Base-by-base conservation (phyloP, 768 basidiomycete species). In the Collybiopsis luxurians region DNA sequence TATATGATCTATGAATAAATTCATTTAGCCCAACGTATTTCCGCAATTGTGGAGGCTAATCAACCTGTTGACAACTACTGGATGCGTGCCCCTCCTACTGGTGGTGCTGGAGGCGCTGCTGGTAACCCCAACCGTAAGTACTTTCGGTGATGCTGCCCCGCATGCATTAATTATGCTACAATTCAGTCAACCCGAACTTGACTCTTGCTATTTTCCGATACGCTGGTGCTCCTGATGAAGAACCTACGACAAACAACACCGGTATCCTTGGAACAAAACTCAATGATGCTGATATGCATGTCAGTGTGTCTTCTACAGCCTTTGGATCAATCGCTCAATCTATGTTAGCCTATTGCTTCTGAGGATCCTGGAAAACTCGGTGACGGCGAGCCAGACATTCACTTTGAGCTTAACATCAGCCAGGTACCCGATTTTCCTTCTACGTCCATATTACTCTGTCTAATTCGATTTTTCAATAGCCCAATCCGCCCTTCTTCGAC, bases 171-270 rank as follows among this genome's bases (percentile, higher is more conserved):
- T 21, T 24, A 36, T 30, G 4, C 52, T 15, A 19, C 28, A 43
- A 23, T 57, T 13, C 38, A 62, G 62, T 63, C 59, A 52, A 68
- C 50, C 58, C 65, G n/a, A 57, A 58, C 48, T 60, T 63, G 19
- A 71, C 69, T 46, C 63, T 63, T 40, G 77, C 76, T 11, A 76
- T 79, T 55, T 52, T 79, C 36, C 70, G 75, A 31, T 79, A 79
- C 53, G 58, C 23, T 4, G 60, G 53, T n/a, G 69, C 64, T 1
- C 60, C 55, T 23, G 38, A 26, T 3, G 38, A 42, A 21, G 55
- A 61, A 1, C 64, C 69, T 11, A 43, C 34, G 59, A 24, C 27
- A 42, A 58, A 17, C 7, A 13, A 4, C 28, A 34, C 15, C 36
- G 28, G 36, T 28, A 42, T 34, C 13, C 19, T 43, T 1, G 43